Evolutionary conservation across 352 stramenopile genomes (phyloP).

Genomic region (Ophiocytium majus): DNA sequence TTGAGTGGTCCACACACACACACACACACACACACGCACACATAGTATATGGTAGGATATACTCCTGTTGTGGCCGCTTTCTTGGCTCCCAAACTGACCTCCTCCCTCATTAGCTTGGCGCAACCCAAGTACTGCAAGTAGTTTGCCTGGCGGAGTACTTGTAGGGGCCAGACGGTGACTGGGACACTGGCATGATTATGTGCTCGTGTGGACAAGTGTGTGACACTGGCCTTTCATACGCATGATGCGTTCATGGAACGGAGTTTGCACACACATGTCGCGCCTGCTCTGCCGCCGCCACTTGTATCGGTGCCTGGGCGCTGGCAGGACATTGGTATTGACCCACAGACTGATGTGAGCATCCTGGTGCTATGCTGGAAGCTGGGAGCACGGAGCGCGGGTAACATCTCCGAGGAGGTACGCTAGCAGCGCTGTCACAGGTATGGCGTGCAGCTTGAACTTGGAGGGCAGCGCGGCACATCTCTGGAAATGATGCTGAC

Average conservation of each 20-base stretch:
- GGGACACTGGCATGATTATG: background rate
- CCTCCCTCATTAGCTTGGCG: too few species aligned
- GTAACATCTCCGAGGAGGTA: background rate
- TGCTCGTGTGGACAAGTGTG: background rate
- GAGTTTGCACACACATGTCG: too few species aligned
- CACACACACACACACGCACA: too few species aligned
- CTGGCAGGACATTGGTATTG: slow-evolving; percentile 13
- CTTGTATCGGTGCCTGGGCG: background rate
- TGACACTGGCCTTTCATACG: background rate
- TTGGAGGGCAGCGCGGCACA: background rate
- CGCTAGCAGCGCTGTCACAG: background rate
- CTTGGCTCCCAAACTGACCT: too few species aligned
- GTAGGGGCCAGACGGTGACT: too few species aligned
- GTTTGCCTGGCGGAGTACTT: background rate
- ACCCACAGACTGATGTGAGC: slow-evolving; percentile 5
- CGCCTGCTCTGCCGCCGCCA: background rate
- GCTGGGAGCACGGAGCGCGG: background rate
- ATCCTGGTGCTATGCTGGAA: slow-evolving; percentile 23
- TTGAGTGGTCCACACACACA: too few species aligned
- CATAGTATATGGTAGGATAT: too few species aligned
- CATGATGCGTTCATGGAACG: too few species aligned
- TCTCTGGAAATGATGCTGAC: background rate
- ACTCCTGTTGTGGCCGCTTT: too few species aligned
- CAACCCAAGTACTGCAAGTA: background rate
- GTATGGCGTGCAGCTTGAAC: background rate